Evolutionary conservation across 1,139 yeast genomes (phyloP), one percentile per base, ranked within the genome.

Genomic region (Magnusiomyces magnusii): DNA sequence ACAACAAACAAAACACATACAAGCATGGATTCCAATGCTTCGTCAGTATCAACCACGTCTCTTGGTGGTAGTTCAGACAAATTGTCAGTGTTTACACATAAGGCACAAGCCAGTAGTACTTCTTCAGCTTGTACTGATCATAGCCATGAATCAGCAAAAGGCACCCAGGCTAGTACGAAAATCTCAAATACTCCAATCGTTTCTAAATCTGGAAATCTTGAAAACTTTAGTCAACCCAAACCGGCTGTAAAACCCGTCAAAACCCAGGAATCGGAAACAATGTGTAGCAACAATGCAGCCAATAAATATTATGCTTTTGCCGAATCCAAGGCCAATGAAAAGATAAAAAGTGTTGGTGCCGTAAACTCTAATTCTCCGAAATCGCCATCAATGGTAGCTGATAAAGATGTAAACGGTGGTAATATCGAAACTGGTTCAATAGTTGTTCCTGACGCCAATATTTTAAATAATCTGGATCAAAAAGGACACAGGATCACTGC

Each of bases 1-100:
- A 39, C 19, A 10, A 39, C 7, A n/a, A 39, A 10, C 19, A 39
- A 39, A 39, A n/a, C 19, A 10, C 51, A 47, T 24, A 2, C 19
- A 3, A 44, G 36, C 44, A 51, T 34, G 47, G 54, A 51, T 13
- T 51, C 54, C 9, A 51, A 47, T 25, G 51, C 51, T 24, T 47
- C 51, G 13, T 24, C 51, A 47, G 9, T 25, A 2, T 47, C 54
- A 36, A 24, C 31, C 15, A 25, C 34, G 13, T 47, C 31, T 25
- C 25, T 34, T 13, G 24, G 21, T 24, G 42, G 17, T 19, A 25
- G 3, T 23, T 51, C 47, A 19, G 54, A 51, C 7, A 51, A 51
- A 34, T 10, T 7, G 17, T 36, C 47, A 13, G 28, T 34, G 15
- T 19, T 51, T 9, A n/a, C 47, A 10, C 31, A 34, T n/a, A 34